These are phyloP conservation scores for Poteriospumella lacustris DNA, from an alignment of 108 stramenopile genomes.

Conservation along the genomic window DNA sequence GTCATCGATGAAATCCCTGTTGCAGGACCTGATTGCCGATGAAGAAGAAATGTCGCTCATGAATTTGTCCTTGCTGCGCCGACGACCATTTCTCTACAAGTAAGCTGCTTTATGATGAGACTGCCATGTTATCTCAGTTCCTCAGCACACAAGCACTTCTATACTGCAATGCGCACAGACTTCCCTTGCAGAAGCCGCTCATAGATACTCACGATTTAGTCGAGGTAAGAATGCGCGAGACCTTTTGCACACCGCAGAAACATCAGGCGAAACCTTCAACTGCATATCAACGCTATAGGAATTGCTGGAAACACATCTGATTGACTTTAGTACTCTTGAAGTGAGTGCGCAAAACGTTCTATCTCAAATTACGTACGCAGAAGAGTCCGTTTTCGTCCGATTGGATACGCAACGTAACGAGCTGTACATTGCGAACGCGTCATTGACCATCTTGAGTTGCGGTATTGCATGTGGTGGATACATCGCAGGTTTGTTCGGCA, in stretches of 20 bases:
- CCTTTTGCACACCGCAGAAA: no score
- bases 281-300: no score
- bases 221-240: no score
- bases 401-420: slow-evolving; percentile 11
- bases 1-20: no score
- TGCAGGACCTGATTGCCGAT: slow-evolving; percentile 12
- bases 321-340: neutral
- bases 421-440: neutral
- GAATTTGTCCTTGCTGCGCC: neutral
- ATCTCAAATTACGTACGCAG: neutral
- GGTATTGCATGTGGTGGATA: slow-evolving; percentile 2
- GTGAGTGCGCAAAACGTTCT: no score
- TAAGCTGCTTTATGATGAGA: no score
- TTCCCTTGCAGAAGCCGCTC: no score
- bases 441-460: neutral
- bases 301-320: neutral
- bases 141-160: no score
- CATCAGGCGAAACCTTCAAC: no score
- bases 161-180: no score
- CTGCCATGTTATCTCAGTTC: no score
- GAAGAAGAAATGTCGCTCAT: slow-evolving; percentile 27
- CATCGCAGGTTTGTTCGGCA: slow-evolving; percentile 22
- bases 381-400: neutral
- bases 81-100: slow-evolving; percentile 4
- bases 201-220: no score